Conservation (phyloP, 352 stramenopile genomes). For the Halophytophthora polymorphica region DNA sequence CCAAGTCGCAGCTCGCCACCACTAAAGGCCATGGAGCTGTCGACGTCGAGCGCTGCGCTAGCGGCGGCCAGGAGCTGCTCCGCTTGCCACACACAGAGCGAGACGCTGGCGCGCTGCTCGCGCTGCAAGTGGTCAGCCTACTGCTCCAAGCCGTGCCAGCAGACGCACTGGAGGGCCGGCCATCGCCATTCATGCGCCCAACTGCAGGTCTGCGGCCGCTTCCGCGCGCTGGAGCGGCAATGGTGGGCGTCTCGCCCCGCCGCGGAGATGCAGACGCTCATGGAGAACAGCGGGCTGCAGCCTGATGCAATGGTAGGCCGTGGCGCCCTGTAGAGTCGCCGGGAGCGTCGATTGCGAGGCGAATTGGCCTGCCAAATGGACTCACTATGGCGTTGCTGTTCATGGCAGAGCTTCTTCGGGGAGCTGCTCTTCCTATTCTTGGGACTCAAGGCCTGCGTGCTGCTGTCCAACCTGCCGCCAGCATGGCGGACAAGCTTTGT, state of each 20-base stretch:
- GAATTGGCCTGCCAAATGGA: not conserved
- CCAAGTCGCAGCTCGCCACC: too few relatives aligned
- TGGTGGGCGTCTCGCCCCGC: conserved; percentile 31
- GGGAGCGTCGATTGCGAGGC: not conserved
- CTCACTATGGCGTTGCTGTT: not conserved
- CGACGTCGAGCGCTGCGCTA: too few relatives aligned
- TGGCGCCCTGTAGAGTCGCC: not conserved
- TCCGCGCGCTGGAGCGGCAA: conserved; percentile 27
- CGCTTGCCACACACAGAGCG: conserved; percentile 12
- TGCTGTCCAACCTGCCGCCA: conserved; percentile 64
- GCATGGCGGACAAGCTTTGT: conserved; percentile 44
- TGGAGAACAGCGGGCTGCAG: conserved; percentile 29
- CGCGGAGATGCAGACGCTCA: conserved; percentile 21
- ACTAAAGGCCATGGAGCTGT: too few relatives aligned
- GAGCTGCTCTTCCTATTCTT: conserved; percentile 66
- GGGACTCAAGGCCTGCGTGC: conserved; percentile 57
- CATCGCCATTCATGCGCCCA: conserved; percentile 35
- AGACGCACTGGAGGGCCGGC: conserved; percentile 36
- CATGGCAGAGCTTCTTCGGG: conserved; percentile 50
- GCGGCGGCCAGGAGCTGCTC: conserved; percentile 6
- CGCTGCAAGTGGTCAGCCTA: conserved; percentile 57
- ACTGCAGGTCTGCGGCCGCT: conserved; percentile 20
- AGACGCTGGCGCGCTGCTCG: conserved; percentile 36
- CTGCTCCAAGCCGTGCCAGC: conserved; percentile 60
- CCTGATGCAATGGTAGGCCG: conserved; percentile 43